Conservation (phyloP, 2,329 filamentous ascomycete genomes). For the Fusarium sambucinum region DNA sequence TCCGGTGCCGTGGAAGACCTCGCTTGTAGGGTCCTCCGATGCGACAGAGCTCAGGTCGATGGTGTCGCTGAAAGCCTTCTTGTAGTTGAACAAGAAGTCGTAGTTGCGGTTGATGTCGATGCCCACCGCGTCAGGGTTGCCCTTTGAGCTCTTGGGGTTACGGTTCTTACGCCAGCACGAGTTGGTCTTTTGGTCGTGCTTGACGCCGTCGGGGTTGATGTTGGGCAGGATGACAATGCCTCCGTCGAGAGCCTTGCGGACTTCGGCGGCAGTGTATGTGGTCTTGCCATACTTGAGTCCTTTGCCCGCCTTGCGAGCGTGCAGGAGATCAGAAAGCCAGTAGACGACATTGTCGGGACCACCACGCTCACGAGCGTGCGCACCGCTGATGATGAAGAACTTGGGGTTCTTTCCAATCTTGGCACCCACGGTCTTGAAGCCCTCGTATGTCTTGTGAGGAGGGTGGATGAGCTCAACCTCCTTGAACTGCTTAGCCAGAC, state of each 20-base stretch:
- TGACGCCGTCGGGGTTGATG: slow-evolving; percentile 67
- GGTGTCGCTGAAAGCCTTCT: slow-evolving; percentile 55
- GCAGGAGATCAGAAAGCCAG: slow-evolving; percentile 68
- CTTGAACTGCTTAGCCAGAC: slow-evolving; percentile 55
- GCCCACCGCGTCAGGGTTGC: slow-evolving; percentile 54
- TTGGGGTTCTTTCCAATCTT: slow-evolving; percentile 61
- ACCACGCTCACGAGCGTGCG: slow-evolving; percentile 70
- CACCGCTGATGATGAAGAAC: slow-evolving; percentile 65
- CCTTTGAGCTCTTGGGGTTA: slow-evolving; percentile 56
- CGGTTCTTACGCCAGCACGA: slow-evolving; percentile 69
- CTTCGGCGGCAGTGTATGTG: slow-evolving; percentile 64
- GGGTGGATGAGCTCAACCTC: slow-evolving; percentile 57
- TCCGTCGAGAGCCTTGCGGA: slow-evolving; percentile 62
- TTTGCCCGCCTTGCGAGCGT: slow-evolving; percentile 61
- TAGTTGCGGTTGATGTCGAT: slow-evolving; percentile 70
- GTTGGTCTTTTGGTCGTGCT: slow-evolving; percentile 63
- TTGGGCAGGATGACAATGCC: slow-evolving; percentile 67
- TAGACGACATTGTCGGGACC: slow-evolving; percentile 68
- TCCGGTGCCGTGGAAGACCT: slow-evolving; percentile 64
- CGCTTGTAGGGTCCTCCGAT: slow-evolving; percentile 56
- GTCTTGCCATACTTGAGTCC: slow-evolving; percentile 66
- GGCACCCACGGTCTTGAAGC: slow-evolving; percentile 55
- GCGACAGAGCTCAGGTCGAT: slow-evolving; percentile 55
- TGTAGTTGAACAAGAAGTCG: slow-evolving; percentile 68
- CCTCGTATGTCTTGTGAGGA: slow-evolving; percentile 59